Conservation (phyloP, 2,329 filamentous ascomycete genomes). For the Cercospora sojina region DNA sequence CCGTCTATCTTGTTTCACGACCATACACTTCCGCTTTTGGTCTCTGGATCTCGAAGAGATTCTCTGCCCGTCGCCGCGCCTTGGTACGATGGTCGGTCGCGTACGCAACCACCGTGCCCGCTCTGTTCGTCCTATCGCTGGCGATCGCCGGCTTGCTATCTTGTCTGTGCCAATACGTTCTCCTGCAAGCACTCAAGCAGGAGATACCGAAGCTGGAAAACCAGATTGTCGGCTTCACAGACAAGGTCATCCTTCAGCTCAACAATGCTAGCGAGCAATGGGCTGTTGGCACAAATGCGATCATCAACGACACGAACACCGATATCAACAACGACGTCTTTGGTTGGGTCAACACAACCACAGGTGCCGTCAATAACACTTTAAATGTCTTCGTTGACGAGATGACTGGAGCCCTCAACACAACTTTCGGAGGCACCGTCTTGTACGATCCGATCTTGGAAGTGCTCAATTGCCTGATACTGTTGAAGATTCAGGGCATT, state of each 20-base stretch:
- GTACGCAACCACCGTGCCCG: conserved; percentile 80
- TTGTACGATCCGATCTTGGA: conserved; percentile 75
- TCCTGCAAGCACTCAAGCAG: conserved; percentile 71
- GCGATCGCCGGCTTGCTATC: conserved; percentile 78
- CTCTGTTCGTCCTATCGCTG: conserved; percentile 81
- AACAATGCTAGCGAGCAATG: conserved; percentile 72
- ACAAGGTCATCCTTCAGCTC: conserved; percentile 70
- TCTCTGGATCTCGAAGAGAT: conserved; percentile 65
- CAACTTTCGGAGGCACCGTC: conserved; percentile 77
- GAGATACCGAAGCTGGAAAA: conserved; percentile 72
- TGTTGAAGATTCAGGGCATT: conserved; percentile 79
- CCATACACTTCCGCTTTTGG: conserved; percentile 73
- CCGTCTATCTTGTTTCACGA: conserved; percentile 81
- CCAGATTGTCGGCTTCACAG: conserved; percentile 76
- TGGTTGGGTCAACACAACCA: conserved; percentile 82
- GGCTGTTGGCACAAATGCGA: conserved; percentile 72
- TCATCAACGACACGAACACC: conserved; percentile 62
- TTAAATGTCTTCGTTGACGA: conserved; percentile 77
- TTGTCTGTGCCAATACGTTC: conserved; percentile 76
- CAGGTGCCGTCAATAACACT: conserved; percentile 77
- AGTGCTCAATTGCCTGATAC: conserved; percentile 82
- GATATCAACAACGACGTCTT: conserved; percentile 84
- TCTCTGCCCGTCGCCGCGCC: conserved; percentile 65
- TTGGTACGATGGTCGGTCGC: conserved; percentile 80
- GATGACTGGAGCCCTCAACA: conserved; percentile 71